phyloP scores from a whole-genome alignment of 225 moss, liverwort and hornwort species.

The Neckera pumila region DNA sequence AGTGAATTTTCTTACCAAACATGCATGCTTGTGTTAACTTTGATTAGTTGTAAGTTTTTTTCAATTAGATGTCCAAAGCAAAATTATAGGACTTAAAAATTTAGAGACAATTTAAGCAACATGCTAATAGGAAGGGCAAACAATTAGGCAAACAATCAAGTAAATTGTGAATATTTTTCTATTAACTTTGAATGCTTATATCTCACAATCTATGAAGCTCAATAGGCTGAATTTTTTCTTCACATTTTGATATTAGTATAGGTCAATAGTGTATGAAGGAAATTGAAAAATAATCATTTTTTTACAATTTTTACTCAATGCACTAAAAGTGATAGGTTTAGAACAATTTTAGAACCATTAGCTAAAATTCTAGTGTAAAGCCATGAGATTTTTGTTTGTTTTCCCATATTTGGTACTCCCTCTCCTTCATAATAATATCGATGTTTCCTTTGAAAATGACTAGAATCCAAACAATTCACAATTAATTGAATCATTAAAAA shows the following conservation, averaged over 20 bases:
- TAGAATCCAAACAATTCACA: no score
- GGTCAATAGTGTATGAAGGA: background rate
- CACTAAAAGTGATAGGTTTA: background rate
- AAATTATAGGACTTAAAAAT: background rate
- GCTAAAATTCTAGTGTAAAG: background rate
- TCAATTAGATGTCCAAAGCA: fast-evolving
- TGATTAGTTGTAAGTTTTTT: background rate
- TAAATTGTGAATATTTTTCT: background rate
- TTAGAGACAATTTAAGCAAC: fast-evolving
- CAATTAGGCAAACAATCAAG: background rate
- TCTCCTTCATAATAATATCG: no score
- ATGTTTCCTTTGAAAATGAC: no score
- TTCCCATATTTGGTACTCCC: no score
- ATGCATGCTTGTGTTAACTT: fast-evolving
- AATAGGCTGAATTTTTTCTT: fast-evolving
- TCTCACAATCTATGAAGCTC: background rate
- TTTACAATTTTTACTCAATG: background rate
- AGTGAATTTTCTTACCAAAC: background rate
- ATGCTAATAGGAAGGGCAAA: background rate
- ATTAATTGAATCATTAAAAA: no score
- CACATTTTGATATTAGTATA: background rate
- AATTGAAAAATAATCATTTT: no score
- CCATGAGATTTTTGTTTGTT: background rate
- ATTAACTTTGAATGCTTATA: background rate
- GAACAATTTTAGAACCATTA: background rate